phyloP scores from a whole-genome alignment of 106 monocot species.

The Dendrobium officinale region DNA sequence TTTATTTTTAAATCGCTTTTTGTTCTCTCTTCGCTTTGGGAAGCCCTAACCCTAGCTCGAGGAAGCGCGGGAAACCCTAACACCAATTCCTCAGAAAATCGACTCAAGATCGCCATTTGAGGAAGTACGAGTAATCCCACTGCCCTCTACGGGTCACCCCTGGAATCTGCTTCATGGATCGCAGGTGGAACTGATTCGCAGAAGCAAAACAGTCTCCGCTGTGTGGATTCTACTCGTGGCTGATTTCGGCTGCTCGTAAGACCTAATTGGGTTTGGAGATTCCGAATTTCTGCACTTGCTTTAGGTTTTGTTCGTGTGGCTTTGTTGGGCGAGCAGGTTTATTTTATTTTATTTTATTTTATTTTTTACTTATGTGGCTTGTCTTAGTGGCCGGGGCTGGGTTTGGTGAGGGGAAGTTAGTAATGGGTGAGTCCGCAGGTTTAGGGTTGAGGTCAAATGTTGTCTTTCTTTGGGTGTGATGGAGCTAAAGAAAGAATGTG shows the following conservation, averaged over 20 bases:
- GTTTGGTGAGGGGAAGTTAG: neutral
- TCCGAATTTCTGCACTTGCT: slow-evolving; percentile 6
- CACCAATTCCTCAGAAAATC: neutral
- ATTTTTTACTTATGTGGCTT: neutral
- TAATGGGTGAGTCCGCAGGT: neutral
- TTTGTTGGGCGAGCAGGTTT: neutral
- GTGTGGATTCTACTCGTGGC: neutral
- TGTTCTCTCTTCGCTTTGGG: neutral
- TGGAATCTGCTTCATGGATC: slow-evolving; percentile 1
- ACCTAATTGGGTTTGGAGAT: neutral
- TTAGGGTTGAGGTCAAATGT: slow-evolving; percentile 8
- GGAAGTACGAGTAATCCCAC: neutral
- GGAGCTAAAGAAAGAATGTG: neutral
- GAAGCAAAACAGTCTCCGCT: neutral
- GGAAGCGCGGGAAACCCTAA: slow-evolving; percentile 10
- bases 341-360: neutral
- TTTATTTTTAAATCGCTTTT: neutral
- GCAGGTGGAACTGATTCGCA: neutral
- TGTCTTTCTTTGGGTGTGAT: neutral
- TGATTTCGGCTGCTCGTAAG: neutral
- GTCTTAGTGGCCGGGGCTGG: neutral
- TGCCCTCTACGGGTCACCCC: neutral
- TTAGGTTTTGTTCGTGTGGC: neutral
- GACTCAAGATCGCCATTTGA: neutral
- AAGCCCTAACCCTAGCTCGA: slow-evolving; percentile 6